phyloP scores from a whole-genome alignment of 768 basidiomycete species.

The Cystofilobasidium macerans region DNA sequence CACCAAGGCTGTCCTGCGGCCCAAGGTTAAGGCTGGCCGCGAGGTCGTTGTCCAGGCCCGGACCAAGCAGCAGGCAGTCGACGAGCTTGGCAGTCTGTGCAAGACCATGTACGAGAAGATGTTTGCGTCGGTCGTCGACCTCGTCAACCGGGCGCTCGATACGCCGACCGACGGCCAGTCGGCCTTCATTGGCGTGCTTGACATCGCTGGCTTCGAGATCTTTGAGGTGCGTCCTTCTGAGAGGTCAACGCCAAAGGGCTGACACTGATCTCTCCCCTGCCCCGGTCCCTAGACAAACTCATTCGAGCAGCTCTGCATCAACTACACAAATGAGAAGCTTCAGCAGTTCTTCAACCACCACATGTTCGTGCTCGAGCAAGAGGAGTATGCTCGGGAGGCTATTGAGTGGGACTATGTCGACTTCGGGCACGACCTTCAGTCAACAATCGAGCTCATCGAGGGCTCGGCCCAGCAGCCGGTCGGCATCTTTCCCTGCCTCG shows the following conservation, averaged over 20 bases:
- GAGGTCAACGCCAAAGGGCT: too few relatives aligned
- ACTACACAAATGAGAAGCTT: constrained; percentile 96
- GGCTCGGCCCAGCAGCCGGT: constrained; percentile 53
- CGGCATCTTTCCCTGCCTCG: constrained; percentile 82
- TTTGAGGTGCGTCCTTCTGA: constrained; percentile 35
- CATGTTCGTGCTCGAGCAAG: constrained; percentile 99
- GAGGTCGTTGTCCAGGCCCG: constrained; percentile 95
- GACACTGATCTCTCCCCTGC: background rate
- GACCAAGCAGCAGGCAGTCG: constrained; percentile 78
- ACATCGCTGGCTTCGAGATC: constrained; percentile 99
- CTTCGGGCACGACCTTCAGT: constrained; percentile 92
- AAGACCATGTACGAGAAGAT: constrained; percentile 97
- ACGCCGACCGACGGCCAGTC: constrained; percentile 66
- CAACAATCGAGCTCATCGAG: constrained; percentile 97
- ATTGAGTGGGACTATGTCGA: constrained; percentile 98
- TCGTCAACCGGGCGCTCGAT: constrained; percentile 87
- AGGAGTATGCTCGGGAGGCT: constrained; percentile 89
- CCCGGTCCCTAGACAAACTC: constrained; percentile 49
- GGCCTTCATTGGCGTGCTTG: constrained; percentile 93
- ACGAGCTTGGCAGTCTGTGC: constrained; percentile 80
- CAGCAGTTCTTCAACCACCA: constrained; percentile 88
- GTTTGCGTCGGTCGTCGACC: constrained; percentile 83
- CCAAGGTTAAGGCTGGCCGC: constrained; percentile 81
- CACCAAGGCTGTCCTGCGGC: constrained; percentile 73
- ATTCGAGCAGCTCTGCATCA: constrained; percentile 96